These are phyloP conservation scores for Monosporascus sp. DNA, from an alignment of 2,329 filamentous ascomycete species.

Conservation along the genomic window DNA sequence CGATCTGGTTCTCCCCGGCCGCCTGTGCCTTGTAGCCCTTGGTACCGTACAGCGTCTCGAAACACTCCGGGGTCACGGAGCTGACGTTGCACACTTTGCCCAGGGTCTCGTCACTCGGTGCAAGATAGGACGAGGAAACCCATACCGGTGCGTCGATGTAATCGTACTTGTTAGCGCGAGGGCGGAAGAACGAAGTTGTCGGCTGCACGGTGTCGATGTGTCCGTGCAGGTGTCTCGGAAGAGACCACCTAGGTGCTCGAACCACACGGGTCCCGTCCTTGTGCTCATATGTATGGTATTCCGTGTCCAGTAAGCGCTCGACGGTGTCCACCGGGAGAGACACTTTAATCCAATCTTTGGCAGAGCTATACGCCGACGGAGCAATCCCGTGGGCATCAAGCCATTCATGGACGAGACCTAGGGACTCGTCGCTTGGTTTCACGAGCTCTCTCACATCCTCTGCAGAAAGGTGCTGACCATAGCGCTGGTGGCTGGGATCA, in stretches of 20 bases:
- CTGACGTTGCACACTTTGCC: slow-evolving; percentile 39
- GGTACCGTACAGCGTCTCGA: slow-evolving; percentile 48
- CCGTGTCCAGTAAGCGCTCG: slow-evolving; percentile 47
- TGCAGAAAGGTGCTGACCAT: slow-evolving; percentile 47
- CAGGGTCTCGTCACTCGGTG: slow-evolving; percentile 22
- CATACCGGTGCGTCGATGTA: slow-evolving; percentile 26
- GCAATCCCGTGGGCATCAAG: slow-evolving; percentile 46
- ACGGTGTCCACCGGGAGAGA: slow-evolving; percentile 43
- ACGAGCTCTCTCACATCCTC: slow-evolving; percentile 49
- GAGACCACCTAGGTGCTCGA: slow-evolving; percentile 51
- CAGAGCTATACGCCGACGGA: slow-evolving; percentile 39
- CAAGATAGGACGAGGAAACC: slow-evolving; percentile 22
- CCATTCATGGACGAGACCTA: slow-evolving; percentile 50
- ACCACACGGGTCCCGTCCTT: slow-evolving; percentile 45
- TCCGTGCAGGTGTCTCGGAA: slow-evolving; percentile 50
- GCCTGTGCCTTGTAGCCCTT: slow-evolving; percentile 44
- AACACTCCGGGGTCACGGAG: slow-evolving; percentile 47
- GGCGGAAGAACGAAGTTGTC: slow-evolving; percentile 52
- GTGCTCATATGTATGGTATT: slow-evolving; percentile 48
- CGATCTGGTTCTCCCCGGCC: slow-evolving; percentile 35
- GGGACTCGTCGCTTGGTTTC: slow-evolving; percentile 44
- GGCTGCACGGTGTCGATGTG: slow-evolving; percentile 57
- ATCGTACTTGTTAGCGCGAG: slow-evolving; percentile 23
- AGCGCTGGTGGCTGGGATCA: slow-evolving; percentile 46
- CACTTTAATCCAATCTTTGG: slow-evolving; percentile 53